Evolutionary conservation across 2,329 filamentous ascomycete genomes (phyloP), one percentile per base, ranked within the genome.

Genomic region (Fusarium circinatum): DNA sequence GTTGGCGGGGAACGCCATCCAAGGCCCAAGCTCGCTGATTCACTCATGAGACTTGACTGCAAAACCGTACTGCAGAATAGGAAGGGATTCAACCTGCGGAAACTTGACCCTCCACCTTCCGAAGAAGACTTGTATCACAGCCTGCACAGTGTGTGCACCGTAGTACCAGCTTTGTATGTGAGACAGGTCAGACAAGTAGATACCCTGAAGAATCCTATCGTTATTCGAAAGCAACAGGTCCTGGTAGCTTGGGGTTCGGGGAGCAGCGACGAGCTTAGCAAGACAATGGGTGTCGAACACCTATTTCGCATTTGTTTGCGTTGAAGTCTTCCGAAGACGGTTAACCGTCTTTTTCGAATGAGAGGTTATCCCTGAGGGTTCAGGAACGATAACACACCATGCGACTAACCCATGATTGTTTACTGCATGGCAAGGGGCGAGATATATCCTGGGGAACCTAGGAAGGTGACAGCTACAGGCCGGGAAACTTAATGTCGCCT

Each of bases 151-250:
- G 76, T 85, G 7, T 82, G 80, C 41, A 82, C 82, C 1, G 71
- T 82, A 8, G 70, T 70, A 2, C 84, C 84, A 6, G 81, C 81
- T 17, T 75, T 85, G 20, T 80, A 80, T 67, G 81, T 84, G 76
- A 79, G 80, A 15, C 79, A 81, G 62, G 78, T 83, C 18, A 81
- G 82, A 15, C 80, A 78, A 63, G 78, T 77, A 15, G 78, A 82
- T 62, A 70, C 76, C 7, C 79, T 83, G 62, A 79, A 80, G 64
- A 79, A 81, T 55, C 79, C 82, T 1, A 75, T 69, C 14, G 65
- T 82, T 14, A 77, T 84, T n/a, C 78, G 80, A 32, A 82, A 79
- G 69, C 83, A 85, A 70, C 79, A 80, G 62, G 76, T 83, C 67
- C 71, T 84, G 22, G 82, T 85, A 20, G 83, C 81, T 8, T 85